phyloP scores from a whole-genome alignment of 441 rosid species.

The Aleurites moluccanus region DNA sequence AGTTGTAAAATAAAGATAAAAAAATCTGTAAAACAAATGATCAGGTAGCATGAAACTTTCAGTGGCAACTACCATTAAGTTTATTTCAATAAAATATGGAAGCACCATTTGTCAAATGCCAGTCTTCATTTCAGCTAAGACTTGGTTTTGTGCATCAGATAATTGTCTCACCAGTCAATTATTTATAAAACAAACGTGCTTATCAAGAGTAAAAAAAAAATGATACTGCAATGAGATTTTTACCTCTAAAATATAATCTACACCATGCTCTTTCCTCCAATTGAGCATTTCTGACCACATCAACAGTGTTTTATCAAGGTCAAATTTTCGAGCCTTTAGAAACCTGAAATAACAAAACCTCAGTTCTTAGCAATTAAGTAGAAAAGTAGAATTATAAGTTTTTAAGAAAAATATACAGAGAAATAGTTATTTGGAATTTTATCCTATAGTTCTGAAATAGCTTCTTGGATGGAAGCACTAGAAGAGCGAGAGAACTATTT shows the following conservation, averaged over 20 bases:
- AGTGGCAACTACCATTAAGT: conserved; percentile 9
- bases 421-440: background rate
- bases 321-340: conserved; percentile 85
- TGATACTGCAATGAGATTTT: conserved; percentile 15
- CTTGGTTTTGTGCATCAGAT: conserved; percentile 18
- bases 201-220: conserved; percentile 1
- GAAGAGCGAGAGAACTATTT: background rate
- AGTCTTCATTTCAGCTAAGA: conserved; percentile 7
- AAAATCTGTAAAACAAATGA: conserved; percentile 6
- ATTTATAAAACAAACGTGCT: conserved; percentile 6
- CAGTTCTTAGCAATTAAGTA: conserved; percentile 10
- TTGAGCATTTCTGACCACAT: conserved; percentile 97
- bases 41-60: conserved; percentile 7
- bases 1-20: background rate
- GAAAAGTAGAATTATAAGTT: background rate
- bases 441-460: background rate
- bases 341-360: conserved; percentile 48
- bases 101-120: background rate
- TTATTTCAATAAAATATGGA: conserved; percentile 9
- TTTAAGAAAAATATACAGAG: background rate
- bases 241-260: conserved; percentile 84
- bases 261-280: conserved; percentile 80
- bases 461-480: background rate
- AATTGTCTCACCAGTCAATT: background rate
- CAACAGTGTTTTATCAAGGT: conserved; percentile 64